Evolutionary conservation across 1,284 basidiomycete genomes (phyloP).

Genomic region (Cryptococcus depauperatus): DNA sequence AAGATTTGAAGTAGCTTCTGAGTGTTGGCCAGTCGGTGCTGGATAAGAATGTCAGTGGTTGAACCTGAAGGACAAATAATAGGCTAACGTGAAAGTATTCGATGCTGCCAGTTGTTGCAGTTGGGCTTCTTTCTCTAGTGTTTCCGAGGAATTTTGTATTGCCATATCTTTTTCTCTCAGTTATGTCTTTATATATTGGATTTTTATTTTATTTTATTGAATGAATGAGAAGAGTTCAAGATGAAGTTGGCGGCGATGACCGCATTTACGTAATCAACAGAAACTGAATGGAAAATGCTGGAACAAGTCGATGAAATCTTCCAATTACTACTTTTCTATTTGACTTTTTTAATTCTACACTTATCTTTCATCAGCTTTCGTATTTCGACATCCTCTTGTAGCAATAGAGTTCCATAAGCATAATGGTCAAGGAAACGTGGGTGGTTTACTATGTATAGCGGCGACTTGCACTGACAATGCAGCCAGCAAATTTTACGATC

Average conservation of each 20-base stretch:
- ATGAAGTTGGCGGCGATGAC: too few species aligned
- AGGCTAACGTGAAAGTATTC: slow-evolving; percentile 58
- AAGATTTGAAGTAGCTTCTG: slow-evolving; percentile 46
- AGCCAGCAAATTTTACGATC: slow-evolving; percentile 71
- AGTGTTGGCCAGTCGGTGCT: slow-evolving; percentile 69
- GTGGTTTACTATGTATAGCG: slow-evolving; percentile 13
- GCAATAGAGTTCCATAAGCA: too few species aligned
- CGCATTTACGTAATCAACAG: too few species aligned
- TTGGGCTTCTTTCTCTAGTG: slow-evolving; percentile 29
- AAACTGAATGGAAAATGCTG: too few species aligned
- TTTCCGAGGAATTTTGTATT: too few species aligned
- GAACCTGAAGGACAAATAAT: slow-evolving; percentile 1
- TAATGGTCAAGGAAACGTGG: slow-evolving; percentile 47
- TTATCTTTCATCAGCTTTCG: neutral
- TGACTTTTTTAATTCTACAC: neutral
- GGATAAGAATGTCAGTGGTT: slow-evolving; percentile 23
- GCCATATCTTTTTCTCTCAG: too few species aligned
- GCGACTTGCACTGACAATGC: neutral
- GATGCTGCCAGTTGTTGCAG: slow-evolving; percentile 61
- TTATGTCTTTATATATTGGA: too few species aligned
- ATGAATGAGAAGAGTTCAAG: too few species aligned
- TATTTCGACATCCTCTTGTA: too few species aligned
- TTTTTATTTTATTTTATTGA: too few species aligned
- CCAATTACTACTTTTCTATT: too few species aligned
- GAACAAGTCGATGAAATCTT: too few species aligned